Evolutionary conservation across 1,284 basidiomycete species (phyloP).

Genomic region (Cryptococcus deneoformans): DNA sequence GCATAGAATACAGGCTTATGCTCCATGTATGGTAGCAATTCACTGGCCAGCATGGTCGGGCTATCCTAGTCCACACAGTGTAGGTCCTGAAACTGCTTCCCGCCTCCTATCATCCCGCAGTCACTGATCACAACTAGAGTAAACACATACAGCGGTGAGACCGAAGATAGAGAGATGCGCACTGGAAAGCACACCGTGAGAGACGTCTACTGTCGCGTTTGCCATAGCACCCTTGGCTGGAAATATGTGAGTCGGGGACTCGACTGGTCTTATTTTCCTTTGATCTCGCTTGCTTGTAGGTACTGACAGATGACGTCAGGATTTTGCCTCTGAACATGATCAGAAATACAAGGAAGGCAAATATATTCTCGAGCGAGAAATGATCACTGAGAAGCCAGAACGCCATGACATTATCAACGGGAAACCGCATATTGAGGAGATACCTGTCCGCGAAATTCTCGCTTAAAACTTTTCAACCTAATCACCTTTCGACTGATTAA

Average conservation of each 20-base stretch:
- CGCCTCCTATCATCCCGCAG: conserved; percentile 53
- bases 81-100: conserved; percentile 52
- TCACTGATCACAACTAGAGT: conserved; percentile 57
- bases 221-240: conserved; percentile 83
- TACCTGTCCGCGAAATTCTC: conserved; percentile 17
- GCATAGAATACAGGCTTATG: not conserved
- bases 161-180: conserved; percentile 91
- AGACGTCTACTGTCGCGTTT: conserved; percentile 90
- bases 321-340: conserved; percentile 78
- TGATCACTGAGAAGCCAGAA: conserved; percentile 56
- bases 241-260: conserved; percentile 73
- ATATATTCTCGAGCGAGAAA: conserved; percentile 71
- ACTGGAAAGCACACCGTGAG: conserved; percentile 95
- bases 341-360: conserved; percentile 74
- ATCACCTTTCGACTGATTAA: not conserved
- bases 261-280: no score
- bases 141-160: conserved; percentile 68
- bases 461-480: not conserved
- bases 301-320: conserved; percentile 55
- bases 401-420: conserved; percentile 18
- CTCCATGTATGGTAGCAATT: conserved; percentile 61
- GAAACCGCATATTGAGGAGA: conserved; percentile 34
- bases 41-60: conserved; percentile 91
- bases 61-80: conserved; percentile 91
- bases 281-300: not conserved